Conservation (phyloP, 257 asterid genomes). For the Knoxia roxburghii region DNA sequence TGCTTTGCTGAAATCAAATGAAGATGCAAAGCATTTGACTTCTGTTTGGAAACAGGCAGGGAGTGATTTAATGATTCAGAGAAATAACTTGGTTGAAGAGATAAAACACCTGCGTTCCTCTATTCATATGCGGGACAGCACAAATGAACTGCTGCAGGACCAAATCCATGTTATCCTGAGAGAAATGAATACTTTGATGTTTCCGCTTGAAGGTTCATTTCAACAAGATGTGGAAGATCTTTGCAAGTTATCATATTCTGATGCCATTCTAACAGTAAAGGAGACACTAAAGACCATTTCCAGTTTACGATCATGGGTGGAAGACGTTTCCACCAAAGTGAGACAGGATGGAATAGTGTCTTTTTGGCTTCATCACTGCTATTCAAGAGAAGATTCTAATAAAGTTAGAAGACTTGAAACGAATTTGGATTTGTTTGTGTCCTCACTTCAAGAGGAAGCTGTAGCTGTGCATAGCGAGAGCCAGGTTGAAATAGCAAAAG, state of each 20-base stretch:
- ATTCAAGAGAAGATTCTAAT: constrained; percentile 30
- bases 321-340: constrained; percentile 38
- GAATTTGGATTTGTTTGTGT: constrained; percentile 18
- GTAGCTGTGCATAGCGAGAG: constrained; percentile 20
- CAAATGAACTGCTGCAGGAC: constrained; percentile 33
- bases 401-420: constrained; percentile 23
- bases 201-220: constrained; percentile 51
- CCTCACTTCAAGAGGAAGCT: constrained; percentile 26
- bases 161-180: constrained; percentile 30
- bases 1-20: constrained; percentile 48
- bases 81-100: constrained; percentile 44
- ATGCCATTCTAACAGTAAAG: constrained; percentile 44
- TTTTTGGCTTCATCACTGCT: constrained; percentile 42
- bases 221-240: constrained; percentile 44
- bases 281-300: constrained; percentile 34
- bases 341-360: constrained; percentile 39
- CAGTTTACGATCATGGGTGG: constrained; percentile 45
- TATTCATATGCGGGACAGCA: constrained; percentile 28
- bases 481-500: constrained; percentile 16
- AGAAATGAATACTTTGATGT: constrained; percentile 33
- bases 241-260: constrained; percentile 31
- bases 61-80: constrained; percentile 42
- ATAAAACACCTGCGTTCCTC: constrained; percentile 38
- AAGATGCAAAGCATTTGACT: constrained; percentile 42
- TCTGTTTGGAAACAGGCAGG: constrained; percentile 52